Conservation (phyloP, 306 rosid genomes). For the Glycine tomentella region DNA sequence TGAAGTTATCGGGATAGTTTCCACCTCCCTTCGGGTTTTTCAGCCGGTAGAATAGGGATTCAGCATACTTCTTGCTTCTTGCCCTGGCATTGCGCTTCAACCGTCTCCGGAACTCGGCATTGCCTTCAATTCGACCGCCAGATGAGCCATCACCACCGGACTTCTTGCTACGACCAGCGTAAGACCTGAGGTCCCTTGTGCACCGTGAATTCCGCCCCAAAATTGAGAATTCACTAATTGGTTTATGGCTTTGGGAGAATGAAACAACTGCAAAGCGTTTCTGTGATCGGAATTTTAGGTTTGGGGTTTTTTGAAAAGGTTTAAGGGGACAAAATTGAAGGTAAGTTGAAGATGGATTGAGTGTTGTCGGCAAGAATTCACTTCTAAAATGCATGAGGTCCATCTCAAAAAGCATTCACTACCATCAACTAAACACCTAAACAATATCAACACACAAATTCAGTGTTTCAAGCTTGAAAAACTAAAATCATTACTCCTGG, state of each 20-base stretch:
- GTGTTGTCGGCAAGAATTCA: conserved; percentile 50
- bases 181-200: conserved; percentile 51
- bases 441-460: conserved; percentile 17
- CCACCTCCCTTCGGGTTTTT: conserved; percentile 62
- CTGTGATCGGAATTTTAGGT: conserved; percentile 40
- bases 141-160: conserved; percentile 53
- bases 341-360: conserved; percentile 44
- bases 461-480: not conserved
- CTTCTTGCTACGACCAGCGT: conserved; percentile 81
- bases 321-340: conserved; percentile 42
- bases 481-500: not conserved
- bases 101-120: conserved; percentile 64
- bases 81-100: conserved; percentile 62
- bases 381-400: conserved; percentile 40
- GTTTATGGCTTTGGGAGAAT: conserved; percentile 15
- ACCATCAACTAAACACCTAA: conserved; percentile 28
- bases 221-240: not conserved
- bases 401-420: conserved; percentile 45
- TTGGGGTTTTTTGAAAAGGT: conserved; percentile 47
- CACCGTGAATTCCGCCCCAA: conserved; percentile 21
- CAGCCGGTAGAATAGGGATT: conserved; percentile 72
- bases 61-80: conserved; percentile 68
- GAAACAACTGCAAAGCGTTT: conserved; percentile 40
- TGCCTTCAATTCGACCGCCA: conserved; percentile 65
- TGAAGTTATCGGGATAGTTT: conserved; percentile 74